These are phyloP conservation scores for Nepenthes gracilis DNA, from an alignment of 148 eudicot species.

Conservation along the genomic window DNA sequence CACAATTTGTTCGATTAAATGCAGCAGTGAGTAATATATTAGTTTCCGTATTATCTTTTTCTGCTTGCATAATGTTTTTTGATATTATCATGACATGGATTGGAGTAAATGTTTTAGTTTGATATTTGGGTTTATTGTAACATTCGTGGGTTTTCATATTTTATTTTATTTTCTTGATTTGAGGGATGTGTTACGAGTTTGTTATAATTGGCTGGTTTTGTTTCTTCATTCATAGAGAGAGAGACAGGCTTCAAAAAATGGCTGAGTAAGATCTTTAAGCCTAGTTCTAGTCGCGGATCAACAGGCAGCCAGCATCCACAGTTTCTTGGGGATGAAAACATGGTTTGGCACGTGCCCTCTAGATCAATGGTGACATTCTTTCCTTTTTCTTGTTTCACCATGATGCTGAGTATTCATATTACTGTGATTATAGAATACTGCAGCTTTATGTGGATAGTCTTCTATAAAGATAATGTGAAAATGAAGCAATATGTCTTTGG, in stretches of 20 bases:
- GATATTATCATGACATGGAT: neutral
- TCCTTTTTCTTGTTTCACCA: neutral
- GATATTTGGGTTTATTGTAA: neutral
- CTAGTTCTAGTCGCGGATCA: slow-evolving; percentile 36
- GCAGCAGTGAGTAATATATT: slow-evolving; percentile 4
- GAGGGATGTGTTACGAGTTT: slow-evolving; percentile 6
- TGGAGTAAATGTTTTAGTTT: slow-evolving; percentile 1
- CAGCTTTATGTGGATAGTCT: too few species aligned
- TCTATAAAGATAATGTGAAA: too few species aligned
- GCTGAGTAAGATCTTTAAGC: slow-evolving; percentile 73
- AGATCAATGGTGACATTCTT: slow-evolving; percentile 54
- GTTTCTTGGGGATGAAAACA: slow-evolving; percentile 64
- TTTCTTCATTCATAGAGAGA: slow-evolving; percentile 48
- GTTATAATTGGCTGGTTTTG: slow-evolving; percentile 31
- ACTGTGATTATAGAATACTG: too few species aligned
- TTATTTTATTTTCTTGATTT: neutral
- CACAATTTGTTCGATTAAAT: slow-evolving; percentile 21
- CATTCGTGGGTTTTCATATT: neutral
- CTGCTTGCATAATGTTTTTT: neutral
- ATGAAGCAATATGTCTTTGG: too few species aligned
- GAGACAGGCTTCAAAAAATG: slow-evolving; percentile 80
- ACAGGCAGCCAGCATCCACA: slow-evolving; percentile 37
- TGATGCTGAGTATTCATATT: neutral
- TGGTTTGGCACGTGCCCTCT: slow-evolving; percentile 59
- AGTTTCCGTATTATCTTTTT: neutral